Conservation (phyloP, 208 protist genomes). For the Trypanosoma grayi region DNA sequence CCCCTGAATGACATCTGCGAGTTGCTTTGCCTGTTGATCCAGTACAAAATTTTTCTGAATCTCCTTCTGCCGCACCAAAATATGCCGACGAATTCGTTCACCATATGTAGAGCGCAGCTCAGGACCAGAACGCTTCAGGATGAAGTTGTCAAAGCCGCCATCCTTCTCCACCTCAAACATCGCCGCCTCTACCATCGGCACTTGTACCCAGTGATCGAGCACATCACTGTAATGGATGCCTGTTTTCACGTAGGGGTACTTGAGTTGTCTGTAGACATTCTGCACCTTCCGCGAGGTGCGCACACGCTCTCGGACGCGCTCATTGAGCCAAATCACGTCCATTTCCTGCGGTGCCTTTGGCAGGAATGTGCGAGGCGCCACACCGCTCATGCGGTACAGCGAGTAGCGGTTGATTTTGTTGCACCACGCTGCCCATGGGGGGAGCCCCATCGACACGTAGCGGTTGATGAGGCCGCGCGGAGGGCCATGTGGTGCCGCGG, state of each 20-base stretch:
- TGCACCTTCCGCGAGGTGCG: conserved; percentile 85
- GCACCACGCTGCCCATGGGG: conserved; percentile 90
- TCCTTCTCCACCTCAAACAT: conserved; percentile 88
- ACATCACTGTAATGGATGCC: conserved; percentile 88
- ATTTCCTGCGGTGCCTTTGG: conserved; percentile 84
- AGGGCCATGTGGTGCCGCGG: conserved; percentile 70
- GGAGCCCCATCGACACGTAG: conserved; percentile 87
- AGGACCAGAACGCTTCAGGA: conserved; percentile 69
- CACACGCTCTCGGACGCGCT: conserved; percentile 85
- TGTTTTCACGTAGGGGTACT: conserved; percentile 88
- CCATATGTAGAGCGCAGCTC: conserved; percentile 89
- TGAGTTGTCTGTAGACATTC: conserved; percentile 88
- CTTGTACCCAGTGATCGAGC: conserved; percentile 90
- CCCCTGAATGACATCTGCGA: conserved; percentile 47
- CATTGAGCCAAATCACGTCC: conserved; percentile 92
- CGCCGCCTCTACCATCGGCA: conserved; percentile 89
- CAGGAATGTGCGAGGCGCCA: conserved; percentile 67
- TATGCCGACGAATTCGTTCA: conserved; percentile 82
- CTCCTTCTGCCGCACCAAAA: conserved; percentile 88
- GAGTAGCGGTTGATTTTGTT: conserved; percentile 81
- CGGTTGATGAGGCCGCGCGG: conserved; percentile 87
- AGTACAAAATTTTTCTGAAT: conserved; percentile 91
- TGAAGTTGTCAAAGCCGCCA: conserved; percentile 91
- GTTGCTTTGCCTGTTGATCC: conserved; percentile 64
- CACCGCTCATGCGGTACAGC: conserved; percentile 84